Base-by-base conservation (phyloP, 1,139 yeast species). In the Lodderomyces theae region DNA sequence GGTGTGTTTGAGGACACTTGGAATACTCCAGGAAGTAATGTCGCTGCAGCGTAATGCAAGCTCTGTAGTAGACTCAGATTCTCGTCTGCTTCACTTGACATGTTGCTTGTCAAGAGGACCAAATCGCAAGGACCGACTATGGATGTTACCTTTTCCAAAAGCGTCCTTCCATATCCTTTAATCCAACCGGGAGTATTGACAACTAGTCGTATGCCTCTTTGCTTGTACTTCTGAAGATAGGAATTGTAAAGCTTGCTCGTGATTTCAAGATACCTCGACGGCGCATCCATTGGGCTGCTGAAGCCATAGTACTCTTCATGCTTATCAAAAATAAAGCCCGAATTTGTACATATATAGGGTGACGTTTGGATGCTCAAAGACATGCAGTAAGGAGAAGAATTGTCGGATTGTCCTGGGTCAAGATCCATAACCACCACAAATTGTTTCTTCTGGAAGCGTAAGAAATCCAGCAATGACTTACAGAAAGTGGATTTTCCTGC, bases 151-250 rank as follows among this genome's bases (percentile, higher is more conserved):
- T 72, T 65, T 12, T 63, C 64, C 16, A 87, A 65, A 8, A 90
- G 61, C 42, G 82, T 83, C 28, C 82, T 70, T 0, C 97, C 98
- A 45, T 80, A 80, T 0, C 97, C 97, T 60, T 86, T 86, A 19
- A 89, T 77, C 97, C 97, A 90, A 0, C 97, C 97, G 0, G 97
- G 95, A 0, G 94, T 80, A 52, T 90, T 90, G 3, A 90, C 72
- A 1, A 92, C 60, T 10, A 89, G 62, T 5, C 8, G 76, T 71
- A 17, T 72, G 63, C 35, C 68, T 66, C 33, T 33, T 15, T 48
- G 46, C 1, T 55, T 50, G 35, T 63, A 56, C 34, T 63, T 54
- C 9, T 51, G 43, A 16, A 41, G 25, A 44, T 69, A 79, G 19
- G 51, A 48, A 1, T 53, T 46, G 13, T 77, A 60, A 16, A 90